Percentiles rank a stretch among this genome's conserved stretches.
These are phyloP conservation scores for Pisolithus thermaeus DNA, from an alignment of 1,284 basidiomycete species.

Conservation along the genomic window DNA sequence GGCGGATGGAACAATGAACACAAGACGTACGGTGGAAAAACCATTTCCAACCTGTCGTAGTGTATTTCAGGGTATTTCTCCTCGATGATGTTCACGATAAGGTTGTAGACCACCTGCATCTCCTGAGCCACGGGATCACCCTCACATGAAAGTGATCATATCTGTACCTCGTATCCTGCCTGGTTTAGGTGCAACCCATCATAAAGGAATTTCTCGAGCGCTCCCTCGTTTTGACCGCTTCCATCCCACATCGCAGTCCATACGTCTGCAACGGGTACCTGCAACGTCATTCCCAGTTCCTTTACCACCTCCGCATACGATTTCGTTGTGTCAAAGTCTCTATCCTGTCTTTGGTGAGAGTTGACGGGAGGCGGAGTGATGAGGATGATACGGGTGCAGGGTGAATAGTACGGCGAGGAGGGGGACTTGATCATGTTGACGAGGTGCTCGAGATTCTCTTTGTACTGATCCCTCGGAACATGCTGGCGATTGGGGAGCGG, in stretches of 20 bases:
- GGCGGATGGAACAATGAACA: neutral
- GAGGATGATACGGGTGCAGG: constrained; percentile 69
- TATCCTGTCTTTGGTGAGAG: constrained; percentile 53
- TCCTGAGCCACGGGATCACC: neutral
- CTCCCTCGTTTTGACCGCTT: constrained; percentile 51
- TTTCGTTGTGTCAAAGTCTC: constrained; percentile 56
- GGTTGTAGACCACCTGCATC: constrained; percentile 59
- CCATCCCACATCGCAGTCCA: constrained; percentile 65
- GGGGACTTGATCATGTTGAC: constrained; percentile 57
- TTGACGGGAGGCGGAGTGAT: constrained; percentile 84
- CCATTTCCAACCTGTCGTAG: constrained; percentile 47
- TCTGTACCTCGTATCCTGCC: constrained; percentile 65
- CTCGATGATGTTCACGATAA: constrained; percentile 52
- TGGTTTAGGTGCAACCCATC: constrained; percentile 79
- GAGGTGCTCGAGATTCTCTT: constrained; percentile 58
- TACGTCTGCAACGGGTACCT: constrained; percentile 61
- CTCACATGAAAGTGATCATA: constrained; percentile 23
- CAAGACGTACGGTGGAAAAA: constrained; percentile 47
- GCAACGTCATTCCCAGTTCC: constrained; percentile 48
- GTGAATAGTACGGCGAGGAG: constrained; percentile 61
- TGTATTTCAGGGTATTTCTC: constrained; percentile 65
- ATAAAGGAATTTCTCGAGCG: constrained; percentile 43
- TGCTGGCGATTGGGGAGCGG: constrained; percentile 57
- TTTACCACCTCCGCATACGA: constrained; percentile 67
- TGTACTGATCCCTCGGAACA: constrained; percentile 66